Percentiles rank a stretch among this genome's conserved stretches.
Conservation (phyloP, 176 grass and related monocot genomes). For the Avena insularis region DNA sequence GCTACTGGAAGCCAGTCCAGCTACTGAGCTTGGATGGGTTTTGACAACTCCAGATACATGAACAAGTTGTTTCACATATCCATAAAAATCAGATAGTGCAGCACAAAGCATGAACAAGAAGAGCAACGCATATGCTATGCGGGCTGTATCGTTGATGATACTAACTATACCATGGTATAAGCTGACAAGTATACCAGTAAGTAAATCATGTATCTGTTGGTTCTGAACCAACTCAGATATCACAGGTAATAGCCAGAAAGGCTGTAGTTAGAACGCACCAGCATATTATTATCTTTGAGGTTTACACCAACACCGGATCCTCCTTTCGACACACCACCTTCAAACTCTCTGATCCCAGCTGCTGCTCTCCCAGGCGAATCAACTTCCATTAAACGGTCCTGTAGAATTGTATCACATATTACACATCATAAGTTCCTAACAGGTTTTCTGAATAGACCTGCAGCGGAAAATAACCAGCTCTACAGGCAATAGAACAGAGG, state of each 20-base stretch:
- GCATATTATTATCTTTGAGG: conserved; percentile 21
- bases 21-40: not conserved
- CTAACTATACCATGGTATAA: conserved; percentile 32
- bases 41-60: not conserved
- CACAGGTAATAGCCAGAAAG: not conserved
- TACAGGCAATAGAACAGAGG: conserved; percentile 16
- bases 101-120: conserved; percentile 27
- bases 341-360: conserved; percentile 32
- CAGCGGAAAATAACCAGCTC: conserved; percentile 11
- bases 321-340: conserved; percentile 27
- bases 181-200: conserved; percentile 18
- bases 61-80: not conserved
- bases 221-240: not conserved
- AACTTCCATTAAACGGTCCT: conserved; percentile 61
- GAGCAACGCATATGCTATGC: not conserved
- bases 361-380: conserved; percentile 45
- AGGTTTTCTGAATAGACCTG: conserved; percentile 13
- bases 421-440: not conserved
- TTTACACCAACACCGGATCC: conserved; percentile 38
- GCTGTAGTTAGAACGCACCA: conserved; percentile 44
- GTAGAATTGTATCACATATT: conserved; percentile 34
- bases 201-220: not conserved
- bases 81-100: conserved; percentile 6
- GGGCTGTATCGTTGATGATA: not conserved
- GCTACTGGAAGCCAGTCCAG: not conserved